Conservation (phyloP, 306 rosid genomes). For the Lotus japonicus region DNA sequence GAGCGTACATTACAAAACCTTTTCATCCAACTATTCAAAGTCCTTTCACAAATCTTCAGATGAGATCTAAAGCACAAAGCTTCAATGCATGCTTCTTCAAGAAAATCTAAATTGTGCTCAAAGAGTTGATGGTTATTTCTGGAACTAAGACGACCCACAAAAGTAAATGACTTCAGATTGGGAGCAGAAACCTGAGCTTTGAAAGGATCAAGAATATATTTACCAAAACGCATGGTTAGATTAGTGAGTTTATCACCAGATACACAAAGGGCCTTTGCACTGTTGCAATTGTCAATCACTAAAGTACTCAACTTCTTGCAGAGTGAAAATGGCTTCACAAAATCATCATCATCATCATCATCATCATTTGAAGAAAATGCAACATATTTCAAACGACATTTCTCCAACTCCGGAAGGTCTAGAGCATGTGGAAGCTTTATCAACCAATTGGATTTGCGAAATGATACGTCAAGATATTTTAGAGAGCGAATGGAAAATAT, state of each 20-base stretch:
- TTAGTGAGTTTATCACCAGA: neutral
- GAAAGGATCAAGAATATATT: neutral
- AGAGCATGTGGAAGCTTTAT: neutral
- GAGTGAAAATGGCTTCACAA: neutral
- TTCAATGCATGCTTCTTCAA: neutral
- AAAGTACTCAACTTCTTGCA: neutral
- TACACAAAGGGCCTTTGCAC: neutral
- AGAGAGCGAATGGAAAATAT: neutral
- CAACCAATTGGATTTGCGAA: neutral
- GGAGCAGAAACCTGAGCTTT: neutral
- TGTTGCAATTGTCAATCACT: neutral
- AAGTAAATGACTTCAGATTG: neutral
- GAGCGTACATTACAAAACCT: neutral
- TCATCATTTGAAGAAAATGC: neutral
- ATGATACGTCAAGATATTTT: neutral
- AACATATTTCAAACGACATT: neutral
- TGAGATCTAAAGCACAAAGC: neutral
- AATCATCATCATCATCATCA: neutral
- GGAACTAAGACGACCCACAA: neutral
- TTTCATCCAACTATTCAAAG: neutral
- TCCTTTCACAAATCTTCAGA: no score
- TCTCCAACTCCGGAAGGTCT: neutral
- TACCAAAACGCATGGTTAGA: neutral
- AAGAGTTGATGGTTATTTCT: neutral
- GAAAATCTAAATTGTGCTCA: neutral